Evolutionary conservation across 257 asterid genomes (phyloP).

Genomic region (Leptodermis oblonga): DNA sequence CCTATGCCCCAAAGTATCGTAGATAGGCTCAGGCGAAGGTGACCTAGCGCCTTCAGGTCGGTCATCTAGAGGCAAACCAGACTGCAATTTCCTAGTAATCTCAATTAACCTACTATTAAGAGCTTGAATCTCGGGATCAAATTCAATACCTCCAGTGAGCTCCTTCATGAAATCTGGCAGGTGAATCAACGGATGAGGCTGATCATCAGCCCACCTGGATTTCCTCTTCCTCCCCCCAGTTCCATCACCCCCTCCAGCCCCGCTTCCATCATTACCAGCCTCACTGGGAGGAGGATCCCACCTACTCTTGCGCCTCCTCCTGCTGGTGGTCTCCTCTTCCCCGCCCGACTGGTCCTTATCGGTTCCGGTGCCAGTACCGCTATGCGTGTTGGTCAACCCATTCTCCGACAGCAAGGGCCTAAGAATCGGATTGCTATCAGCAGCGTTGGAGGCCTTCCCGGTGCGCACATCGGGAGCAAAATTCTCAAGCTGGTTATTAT

Average conservation of each 20-base stretch:
- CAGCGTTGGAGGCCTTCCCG: conserved; percentile 13
- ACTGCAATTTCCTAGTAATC: conserved; percentile 81
- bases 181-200: conserved; percentile 71
- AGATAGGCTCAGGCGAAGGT: conserved; percentile 94
- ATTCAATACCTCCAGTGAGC: conserved; percentile 79
- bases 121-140: conserved; percentile 84
- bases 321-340: conserved; percentile 81
- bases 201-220: conserved; percentile 96
- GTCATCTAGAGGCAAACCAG: conserved; percentile 82
- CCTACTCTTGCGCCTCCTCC: conserved; percentile 64
- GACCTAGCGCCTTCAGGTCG: conserved; percentile 91
- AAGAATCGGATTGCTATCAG: conserved; percentile 21
- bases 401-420: conserved; percentile 60
- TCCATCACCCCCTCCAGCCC: conserved; percentile 25
- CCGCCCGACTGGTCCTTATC: conserved; percentile 83
- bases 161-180: conserved; percentile 86
- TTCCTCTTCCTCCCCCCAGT: conserved; percentile 76
- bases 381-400: conserved; percentile 55
- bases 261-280: conserved; percentile 36
- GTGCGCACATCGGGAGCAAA: conserved; percentile 8
- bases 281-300: conserved; percentile 89
- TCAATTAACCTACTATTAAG: conserved; percentile 79
- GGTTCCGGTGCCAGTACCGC: conserved; percentile 76
- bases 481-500: conserved; percentile 7
- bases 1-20: conserved; percentile 84